Evolutionary conservation across 1,139 yeast genomes (phyloP).

Genomic region (Geotrichum klebahnii): DNA sequence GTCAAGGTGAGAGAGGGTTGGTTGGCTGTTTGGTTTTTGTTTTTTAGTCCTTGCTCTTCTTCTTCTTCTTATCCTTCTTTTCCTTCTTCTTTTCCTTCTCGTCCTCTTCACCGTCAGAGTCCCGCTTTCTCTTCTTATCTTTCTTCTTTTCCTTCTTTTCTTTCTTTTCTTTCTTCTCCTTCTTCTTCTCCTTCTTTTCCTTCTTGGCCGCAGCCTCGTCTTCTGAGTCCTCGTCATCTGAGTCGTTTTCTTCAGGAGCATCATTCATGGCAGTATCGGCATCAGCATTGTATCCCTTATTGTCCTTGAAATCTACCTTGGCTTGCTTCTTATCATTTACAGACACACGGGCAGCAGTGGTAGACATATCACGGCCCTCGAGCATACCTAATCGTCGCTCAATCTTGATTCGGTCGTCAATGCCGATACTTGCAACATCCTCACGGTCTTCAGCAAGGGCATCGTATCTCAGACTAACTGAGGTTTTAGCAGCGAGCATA

Average conservation of each 20-base stretch:
- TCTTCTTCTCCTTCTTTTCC: constrained; percentile 28
- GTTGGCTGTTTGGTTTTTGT: too few species aligned
- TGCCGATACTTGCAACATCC: constrained; percentile 90
- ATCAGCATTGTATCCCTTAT: constrained; percentile 83
- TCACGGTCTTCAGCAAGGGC: constrained; percentile 91
- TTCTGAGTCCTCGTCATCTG: constrained; percentile 28
- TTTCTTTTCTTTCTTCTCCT: constrained; percentile 41
- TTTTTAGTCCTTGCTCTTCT: constrained; percentile 17
- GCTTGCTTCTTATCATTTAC: constrained; percentile 35
- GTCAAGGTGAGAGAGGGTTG: too few species aligned
- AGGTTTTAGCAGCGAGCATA: constrained; percentile 97
- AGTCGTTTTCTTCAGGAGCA: constrained; percentile 25
- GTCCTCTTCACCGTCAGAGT: constrained; percentile 12
- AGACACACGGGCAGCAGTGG: constrained; percentile 33
- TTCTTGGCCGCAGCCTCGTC: constrained; percentile 25
- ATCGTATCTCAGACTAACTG: constrained; percentile 93
- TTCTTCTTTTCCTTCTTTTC: constrained; percentile 40
- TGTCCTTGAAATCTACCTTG: constrained; percentile 22
- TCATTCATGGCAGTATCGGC: constrained; percentile 60
- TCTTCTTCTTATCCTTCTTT: constrained; percentile 21
- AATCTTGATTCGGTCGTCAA: constrained; percentile 86
- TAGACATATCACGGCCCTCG: constrained; percentile 70
- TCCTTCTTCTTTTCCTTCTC: constrained; percentile 18
- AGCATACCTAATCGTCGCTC: constrained; percentile 91
- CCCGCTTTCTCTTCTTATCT: constrained; percentile 31